These are phyloP conservation scores for Jasminum sambac DNA, from an alignment of 257 asterid genomes.

Conservation along the genomic window DNA sequence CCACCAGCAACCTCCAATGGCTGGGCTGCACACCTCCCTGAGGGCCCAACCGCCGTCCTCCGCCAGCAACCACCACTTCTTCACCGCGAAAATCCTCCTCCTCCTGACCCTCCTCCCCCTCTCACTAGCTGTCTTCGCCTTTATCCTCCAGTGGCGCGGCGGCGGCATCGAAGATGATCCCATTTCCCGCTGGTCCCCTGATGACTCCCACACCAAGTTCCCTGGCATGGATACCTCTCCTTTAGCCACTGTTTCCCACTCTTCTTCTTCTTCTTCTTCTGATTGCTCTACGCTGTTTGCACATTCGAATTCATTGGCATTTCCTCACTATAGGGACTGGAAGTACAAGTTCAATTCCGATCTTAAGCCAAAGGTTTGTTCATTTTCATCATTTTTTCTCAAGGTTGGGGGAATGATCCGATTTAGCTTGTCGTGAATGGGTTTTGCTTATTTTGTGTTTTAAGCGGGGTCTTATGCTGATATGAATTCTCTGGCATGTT, in stretches of 20 bases:
- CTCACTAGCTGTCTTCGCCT: conserved; percentile 46
- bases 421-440: not conserved
- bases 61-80: conserved; percentile 24
- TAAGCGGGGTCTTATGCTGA: conserved; percentile 2
- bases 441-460: conserved; percentile 16
- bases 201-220: conserved; percentile 39
- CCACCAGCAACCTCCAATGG: conserved; percentile 30
- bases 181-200: conserved; percentile 47
- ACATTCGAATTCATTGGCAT: conserved; percentile 13
- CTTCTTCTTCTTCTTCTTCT: conserved; percentile 25
- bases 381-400: not conserved
- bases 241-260: conserved; percentile 27
- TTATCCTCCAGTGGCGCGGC: conserved; percentile 55
- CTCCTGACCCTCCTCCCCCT: conserved; percentile 46
- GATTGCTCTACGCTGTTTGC: conserved; percentile 38
- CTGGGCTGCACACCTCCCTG: conserved; percentile 45
- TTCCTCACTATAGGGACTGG: conserved; percentile 42
- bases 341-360: conserved; percentile 44
- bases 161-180: conserved; percentile 51
- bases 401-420: conserved; percentile 23
- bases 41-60: conserved; percentile 42
- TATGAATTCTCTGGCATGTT: not conserved
- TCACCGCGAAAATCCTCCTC: conserved; percentile 38
- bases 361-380: conserved; percentile 57
- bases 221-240: conserved; percentile 53